Conservation (phyloP, 768 basidiomycete genomes). For the Psilocybe tampanensis region DNA sequence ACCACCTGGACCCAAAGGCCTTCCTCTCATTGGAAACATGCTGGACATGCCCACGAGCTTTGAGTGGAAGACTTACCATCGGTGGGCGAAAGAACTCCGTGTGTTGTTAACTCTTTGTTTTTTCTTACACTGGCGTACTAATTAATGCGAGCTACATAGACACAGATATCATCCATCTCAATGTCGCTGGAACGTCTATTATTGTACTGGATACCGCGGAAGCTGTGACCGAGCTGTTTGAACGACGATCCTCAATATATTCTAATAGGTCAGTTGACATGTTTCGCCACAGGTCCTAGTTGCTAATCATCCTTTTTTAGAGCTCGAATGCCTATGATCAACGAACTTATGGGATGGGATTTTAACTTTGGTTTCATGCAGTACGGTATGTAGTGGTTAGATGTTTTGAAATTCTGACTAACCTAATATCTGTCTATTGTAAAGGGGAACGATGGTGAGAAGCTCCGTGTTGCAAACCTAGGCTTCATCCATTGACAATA, state of each 20-base stretch:
- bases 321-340: conserved; percentile 2
- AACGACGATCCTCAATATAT: neutral
- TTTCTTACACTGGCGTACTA: neutral
- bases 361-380: neutral
- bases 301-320: too few species aligned
- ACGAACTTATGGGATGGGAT: neutral
- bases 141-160: neutral
- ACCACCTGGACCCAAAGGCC: conserved; percentile 10
- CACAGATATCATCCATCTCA: neutral
- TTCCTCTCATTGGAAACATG: conserved; percentile 9
- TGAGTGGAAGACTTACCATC: conserved; percentile 5
- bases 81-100: conserved; percentile 25
- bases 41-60: neutral
- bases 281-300: neutral
- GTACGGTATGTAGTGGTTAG: neutral
- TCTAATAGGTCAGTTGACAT: neutral
- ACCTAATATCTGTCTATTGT: neutral
- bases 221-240: neutral
- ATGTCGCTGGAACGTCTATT: neutral
- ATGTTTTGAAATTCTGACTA: neutral
- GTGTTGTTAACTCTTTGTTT: neutral
- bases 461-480: neutral
- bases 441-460: neutral
- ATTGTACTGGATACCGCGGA: neutral
- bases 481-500: neutral